These are phyloP conservation scores for Scedosporium aurantiacum DNA, from an alignment of 2,329 filamentous ascomycete species.

Conservation along the genomic window DNA sequence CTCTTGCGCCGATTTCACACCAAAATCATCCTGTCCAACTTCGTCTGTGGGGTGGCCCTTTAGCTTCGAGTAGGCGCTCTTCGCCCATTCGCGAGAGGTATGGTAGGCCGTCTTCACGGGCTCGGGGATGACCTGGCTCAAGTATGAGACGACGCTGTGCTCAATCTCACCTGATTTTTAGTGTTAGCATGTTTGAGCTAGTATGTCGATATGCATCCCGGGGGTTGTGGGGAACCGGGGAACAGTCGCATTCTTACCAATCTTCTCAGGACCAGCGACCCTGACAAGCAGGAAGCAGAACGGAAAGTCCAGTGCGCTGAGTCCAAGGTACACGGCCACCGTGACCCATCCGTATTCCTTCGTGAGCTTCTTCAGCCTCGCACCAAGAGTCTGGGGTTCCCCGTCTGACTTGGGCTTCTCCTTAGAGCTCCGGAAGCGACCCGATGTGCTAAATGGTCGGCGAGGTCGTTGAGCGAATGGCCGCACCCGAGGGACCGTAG, in stretches of 20 bases:
- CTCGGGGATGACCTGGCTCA: conserved; percentile 49
- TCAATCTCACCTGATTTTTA: conserved; percentile 46
- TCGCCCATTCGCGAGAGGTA: conserved; percentile 32
- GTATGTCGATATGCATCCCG: background rate
- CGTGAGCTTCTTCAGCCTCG: conserved; percentile 69
- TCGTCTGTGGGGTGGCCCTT: background rate
- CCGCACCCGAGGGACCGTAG: background rate
- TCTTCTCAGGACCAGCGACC: conserved; percentile 70
- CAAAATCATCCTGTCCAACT: background rate
- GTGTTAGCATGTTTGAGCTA: conserved; percentile 3
- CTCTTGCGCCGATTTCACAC: conserved; percentile 1
- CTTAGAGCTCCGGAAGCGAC: background rate
- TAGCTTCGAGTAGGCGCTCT: conserved; percentile 29
- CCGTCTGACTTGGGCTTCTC: background rate
- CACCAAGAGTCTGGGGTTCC: conserved; percentile 42
- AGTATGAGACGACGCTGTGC: conserved; percentile 51
- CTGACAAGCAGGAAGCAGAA: conserved; percentile 88
- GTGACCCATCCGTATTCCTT: conserved; percentile 92
- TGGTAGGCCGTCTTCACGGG: conserved; percentile 26
- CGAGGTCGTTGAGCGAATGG: background rate
- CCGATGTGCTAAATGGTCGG: conserved; percentile 1
- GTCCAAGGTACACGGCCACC: conserved; percentile 74
- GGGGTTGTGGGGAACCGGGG: background rate
- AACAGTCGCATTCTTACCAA: conserved; percentile 43
- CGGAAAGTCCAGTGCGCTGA: conserved; percentile 84